phyloP scores from a whole-genome alignment of 176 grass and related monocot genomes.

The Bonia amplexicaulis region DNA sequence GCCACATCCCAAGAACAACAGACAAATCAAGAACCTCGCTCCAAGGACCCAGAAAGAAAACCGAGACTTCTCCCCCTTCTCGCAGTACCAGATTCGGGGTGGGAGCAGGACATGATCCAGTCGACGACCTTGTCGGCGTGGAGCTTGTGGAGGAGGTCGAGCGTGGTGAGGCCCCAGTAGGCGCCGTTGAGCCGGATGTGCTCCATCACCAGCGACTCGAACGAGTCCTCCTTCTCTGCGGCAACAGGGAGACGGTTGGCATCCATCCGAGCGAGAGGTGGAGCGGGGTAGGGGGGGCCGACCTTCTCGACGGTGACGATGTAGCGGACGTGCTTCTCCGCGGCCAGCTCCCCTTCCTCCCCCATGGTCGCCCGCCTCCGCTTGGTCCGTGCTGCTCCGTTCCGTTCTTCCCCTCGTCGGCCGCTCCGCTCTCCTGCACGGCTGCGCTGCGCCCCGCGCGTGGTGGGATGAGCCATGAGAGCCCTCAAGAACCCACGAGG shows the following conservation, averaged over 20 bases:
- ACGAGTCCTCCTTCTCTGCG: slow-evolving; percentile 85
- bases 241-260: background rate
- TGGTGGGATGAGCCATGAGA: background rate
- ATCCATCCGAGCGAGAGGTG: background rate
- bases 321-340: slow-evolving; percentile 72
- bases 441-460: background rate
- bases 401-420: background rate
- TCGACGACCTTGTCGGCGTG: slow-evolving; percentile 54
- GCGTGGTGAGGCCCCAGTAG: slow-evolving; percentile 90
- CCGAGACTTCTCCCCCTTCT: background rate
- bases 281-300: background rate
- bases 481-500: too few relatives aligned
- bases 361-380: slow-evolving; percentile 4
- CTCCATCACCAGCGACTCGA: slow-evolving; percentile 80
- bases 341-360: slow-evolving; percentile 41
- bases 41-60: background rate
- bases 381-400: slow-evolving; percentile 9
- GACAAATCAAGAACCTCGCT: background rate
- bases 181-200: slow-evolving; percentile 80
- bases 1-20: background rate
- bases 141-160: slow-evolving; percentile 77
- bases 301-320: slow-evolving; percentile 91
- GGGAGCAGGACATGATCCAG: slow-evolving; percentile 81
- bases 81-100: slow-evolving; percentile 58
- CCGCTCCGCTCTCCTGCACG: background rate